A percentile compares a stretch with the other conserved stretches of the same genome.
phyloP scores from a whole-genome alignment of 371 early-diverging fungal species.

The Mucor lusitanicus region DNA sequence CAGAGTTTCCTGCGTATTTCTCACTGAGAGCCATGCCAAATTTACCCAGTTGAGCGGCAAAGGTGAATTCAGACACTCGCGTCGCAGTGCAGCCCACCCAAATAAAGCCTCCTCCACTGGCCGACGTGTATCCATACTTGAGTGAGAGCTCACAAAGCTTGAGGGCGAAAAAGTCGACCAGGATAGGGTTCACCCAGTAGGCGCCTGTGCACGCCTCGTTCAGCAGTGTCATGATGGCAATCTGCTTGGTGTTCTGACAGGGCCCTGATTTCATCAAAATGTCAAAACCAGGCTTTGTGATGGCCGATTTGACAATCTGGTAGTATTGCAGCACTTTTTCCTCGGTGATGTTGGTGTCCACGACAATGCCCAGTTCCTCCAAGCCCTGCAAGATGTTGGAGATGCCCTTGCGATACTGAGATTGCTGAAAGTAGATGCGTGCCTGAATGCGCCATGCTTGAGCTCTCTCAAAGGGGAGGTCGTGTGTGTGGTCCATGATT shows the following conservation, averaged over 20 bases:
- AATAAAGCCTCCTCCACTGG: constrained; percentile 43
- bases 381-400: constrained; percentile 35
- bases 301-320: constrained; percentile 17
- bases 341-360: constrained; percentile 15
- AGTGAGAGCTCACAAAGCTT: constrained; percentile 44
- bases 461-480: constrained; percentile 35
- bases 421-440: constrained; percentile 35
- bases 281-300: constrained; percentile 25
- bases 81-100: constrained; percentile 43
- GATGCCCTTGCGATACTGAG: constrained; percentile 36
- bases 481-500: constrained; percentile 31
- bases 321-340: constrained; percentile 17
- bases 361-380: constrained; percentile 26
- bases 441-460: constrained; percentile 42
- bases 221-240: constrained; percentile 37
- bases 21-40: constrained; percentile 39
- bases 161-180: constrained; percentile 38
- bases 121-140: constrained; percentile 31
- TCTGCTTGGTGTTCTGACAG: constrained; percentile 23
- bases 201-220: constrained; percentile 47
- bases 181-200: constrained; percentile 38
- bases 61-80: constrained; percentile 29
- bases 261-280: constrained; percentile 15
- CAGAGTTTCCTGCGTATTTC: constrained; percentile 41
- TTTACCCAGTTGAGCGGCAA: constrained; percentile 41